Base-by-base conservation (phyloP, 2,329 filamentous ascomycete genomes). In the Aspergillus candidus region DNA sequence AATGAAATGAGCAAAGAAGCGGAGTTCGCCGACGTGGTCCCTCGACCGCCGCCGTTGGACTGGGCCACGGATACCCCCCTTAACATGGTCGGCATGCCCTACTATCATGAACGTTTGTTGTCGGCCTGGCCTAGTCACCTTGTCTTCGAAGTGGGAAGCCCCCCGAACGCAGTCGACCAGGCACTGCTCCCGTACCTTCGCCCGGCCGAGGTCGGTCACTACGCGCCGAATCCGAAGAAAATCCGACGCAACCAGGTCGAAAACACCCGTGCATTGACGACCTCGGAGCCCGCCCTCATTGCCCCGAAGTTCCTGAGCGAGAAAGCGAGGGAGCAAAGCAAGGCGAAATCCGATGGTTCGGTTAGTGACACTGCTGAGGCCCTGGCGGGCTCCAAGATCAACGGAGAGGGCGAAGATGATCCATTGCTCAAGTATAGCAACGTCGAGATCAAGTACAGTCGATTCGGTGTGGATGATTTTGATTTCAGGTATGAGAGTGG, bases 401-500 rank as follows among this genome's bases (percentile, higher is more conserved):
- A 86, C 49, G 76, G 74, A 33, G 84, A 84, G 51, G 79, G 84
- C 44, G 86, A 88, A 51, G 80, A 85, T 33, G 89, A 95, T 44
- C 85, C 93, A 4, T 86, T 91, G 15, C 79, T 86, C 7, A 88
- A 93, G 72, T 98, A 98, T 65, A 83, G 86, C 52, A 90, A 89
- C 57, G 86, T 96, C 10, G 91, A 97, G 65, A 98, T 98, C 70
- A 96, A 96, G 64, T 98, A 97, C 72, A 96, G 91, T 74, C 94
- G 89, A 62, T 98, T 96, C 66, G 93, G 93, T 14, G 89, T 98
- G n/a, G 91, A 97, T 59, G 94, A 98, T 66, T 98, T 98, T 64
- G 93, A 98, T 66, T 98, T 98, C 68, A 85, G 86, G 82, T 96
- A 86, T 66, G 96, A 87, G 72, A 6, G 2, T 15, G 13, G 6